These are phyloP conservation scores for Phytophthora lateralis DNA, from an alignment of 352 stramenopile genomes.

Conservation along the genomic window DNA sequence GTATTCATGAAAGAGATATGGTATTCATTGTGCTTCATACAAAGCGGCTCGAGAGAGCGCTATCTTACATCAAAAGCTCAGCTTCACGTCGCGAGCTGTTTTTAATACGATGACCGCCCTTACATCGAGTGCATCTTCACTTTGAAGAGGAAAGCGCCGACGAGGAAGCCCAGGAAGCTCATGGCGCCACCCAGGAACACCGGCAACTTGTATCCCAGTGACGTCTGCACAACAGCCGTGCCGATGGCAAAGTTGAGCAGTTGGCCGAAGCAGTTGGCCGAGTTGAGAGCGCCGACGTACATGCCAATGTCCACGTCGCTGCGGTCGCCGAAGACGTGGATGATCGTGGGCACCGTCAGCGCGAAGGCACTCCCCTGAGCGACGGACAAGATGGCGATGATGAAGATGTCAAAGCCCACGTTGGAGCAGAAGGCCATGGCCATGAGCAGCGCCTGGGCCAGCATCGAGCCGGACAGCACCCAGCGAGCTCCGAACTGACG, in stretches of 20 bases:
- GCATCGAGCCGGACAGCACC: slow-evolving; percentile 33
- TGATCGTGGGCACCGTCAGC: slow-evolving; percentile 45
- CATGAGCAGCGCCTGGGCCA: slow-evolving; percentile 43
- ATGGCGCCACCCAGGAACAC: slow-evolving; percentile 46
- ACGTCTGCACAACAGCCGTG: slow-evolving; percentile 39
- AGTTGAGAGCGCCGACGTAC: slow-evolving; percentile 31
- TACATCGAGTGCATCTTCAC: slow-evolving; percentile 54
- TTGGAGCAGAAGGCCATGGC: slow-evolving; percentile 38
- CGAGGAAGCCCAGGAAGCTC: slow-evolving; percentile 40
- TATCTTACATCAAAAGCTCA: slow-evolving; percentile 20
- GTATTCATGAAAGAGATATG: slow-evolving; percentile 3
- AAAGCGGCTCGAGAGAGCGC: slow-evolving; percentile 3
- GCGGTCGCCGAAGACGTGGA: slow-evolving; percentile 43
- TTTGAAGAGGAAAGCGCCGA: slow-evolving; percentile 41
- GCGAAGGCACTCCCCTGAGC: slow-evolving; percentile 35
- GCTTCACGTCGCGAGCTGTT: slow-evolving; percentile 2
- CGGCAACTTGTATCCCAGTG: slow-evolving; percentile 43
- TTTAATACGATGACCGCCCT: background rate
- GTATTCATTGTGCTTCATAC: slow-evolving; percentile 4
- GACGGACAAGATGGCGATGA: slow-evolving; percentile 38
- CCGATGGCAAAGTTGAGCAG: slow-evolving; percentile 46
- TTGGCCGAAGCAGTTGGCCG: slow-evolving; percentile 42
- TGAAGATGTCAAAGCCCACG: slow-evolving; percentile 34
- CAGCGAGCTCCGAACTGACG: slow-evolving; percentile 41
- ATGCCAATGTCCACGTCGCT: slow-evolving; percentile 36